Conservation (phyloP, 2,329 filamentous ascomycete species). For the Hymenoscyphus infarciens region DNA sequence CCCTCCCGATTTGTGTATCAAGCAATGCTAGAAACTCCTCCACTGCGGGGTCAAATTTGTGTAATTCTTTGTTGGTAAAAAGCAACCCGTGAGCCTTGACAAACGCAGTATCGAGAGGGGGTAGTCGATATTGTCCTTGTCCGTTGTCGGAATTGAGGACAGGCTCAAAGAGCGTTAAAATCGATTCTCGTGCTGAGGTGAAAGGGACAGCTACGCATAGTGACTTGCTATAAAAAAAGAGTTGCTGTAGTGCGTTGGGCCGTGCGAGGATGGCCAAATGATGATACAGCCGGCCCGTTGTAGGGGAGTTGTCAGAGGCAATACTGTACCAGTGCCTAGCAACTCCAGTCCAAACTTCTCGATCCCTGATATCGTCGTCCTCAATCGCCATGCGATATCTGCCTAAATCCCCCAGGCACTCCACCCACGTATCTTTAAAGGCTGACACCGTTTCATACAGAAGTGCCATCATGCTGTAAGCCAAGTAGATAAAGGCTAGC, state of each 20-base stretch:
- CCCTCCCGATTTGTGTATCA: constrained; percentile 54
- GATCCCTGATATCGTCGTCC: constrained; percentile 69
- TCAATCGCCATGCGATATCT: constrained; percentile 89
- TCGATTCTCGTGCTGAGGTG: constrained; percentile 61
- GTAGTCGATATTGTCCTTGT: constrained; percentile 38
- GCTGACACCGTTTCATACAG: constrained; percentile 79
- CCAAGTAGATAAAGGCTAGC: constrained; percentile 83
- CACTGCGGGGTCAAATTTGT: constrained; percentile 45
- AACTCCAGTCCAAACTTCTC: constrained; percentile 76
- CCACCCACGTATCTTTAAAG: constrained; percentile 82
- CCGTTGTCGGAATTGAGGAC: constrained; percentile 42
- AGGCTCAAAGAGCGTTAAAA: constrained; percentile 66
- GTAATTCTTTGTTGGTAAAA: constrained; percentile 50
- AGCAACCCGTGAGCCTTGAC: constrained; percentile 62
- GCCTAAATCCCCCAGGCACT: constrained; percentile 82
- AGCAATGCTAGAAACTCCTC: constrained; percentile 51
- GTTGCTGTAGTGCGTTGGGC: constrained; percentile 65
- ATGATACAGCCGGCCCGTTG: constrained; percentile 78
- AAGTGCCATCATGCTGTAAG: constrained; percentile 86
- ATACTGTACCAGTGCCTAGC: constrained; percentile 72
- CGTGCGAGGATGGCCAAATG: constrained; percentile 78
- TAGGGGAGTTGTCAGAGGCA: constrained; percentile 67
- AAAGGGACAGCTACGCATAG: constrained; percentile 60
- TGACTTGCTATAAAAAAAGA: constrained; percentile 69
- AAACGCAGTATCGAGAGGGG: constrained; percentile 54